These are phyloP conservation scores for Lentinula raphanica DNA, from an alignment of 768 basidiomycete species.

Conservation along the genomic window DNA sequence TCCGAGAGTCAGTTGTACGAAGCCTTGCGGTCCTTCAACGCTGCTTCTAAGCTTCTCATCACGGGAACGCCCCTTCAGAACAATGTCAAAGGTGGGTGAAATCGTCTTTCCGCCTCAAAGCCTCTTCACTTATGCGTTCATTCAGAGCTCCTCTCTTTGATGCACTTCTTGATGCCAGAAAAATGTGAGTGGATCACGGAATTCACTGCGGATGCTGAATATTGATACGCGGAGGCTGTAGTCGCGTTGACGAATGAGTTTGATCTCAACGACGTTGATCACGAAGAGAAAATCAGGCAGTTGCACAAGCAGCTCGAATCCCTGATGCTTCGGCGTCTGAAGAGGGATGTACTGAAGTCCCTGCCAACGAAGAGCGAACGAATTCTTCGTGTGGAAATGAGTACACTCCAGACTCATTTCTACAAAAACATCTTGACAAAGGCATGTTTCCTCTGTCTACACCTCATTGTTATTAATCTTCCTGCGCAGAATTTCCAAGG, in stretches of 20 bases:
- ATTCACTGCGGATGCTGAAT: background rate
- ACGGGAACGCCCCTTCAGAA: conserved; percentile 98
- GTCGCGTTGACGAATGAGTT: conserved; percentile 94
- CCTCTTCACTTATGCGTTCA: conserved; percentile 8
- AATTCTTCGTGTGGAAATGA: conserved; percentile 97
- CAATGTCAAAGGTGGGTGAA: conserved; percentile 84
- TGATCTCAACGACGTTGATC: conserved; percentile 88
- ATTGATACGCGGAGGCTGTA: conserved; percentile 24
- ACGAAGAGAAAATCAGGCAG: conserved; percentile 93
- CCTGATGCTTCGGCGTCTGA: conserved; percentile 91
- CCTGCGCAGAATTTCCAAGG: conserved; percentile 80
- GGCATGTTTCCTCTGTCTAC: conserved; percentile 32
- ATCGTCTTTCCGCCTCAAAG: conserved; percentile 1
- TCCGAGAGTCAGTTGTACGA: conserved; percentile 97
- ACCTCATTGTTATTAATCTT: conserved; percentile 5
- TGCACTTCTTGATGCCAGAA: conserved; percentile 99
- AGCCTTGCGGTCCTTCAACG: conserved; percentile 82
- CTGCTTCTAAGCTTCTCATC: conserved; percentile 91
- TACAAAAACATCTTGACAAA: conserved; percentile 98
- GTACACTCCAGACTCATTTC: conserved; percentile 91
- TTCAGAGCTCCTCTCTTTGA: conserved; percentile 86
- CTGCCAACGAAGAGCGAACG: conserved; percentile 98
- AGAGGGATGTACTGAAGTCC: conserved; percentile 93
- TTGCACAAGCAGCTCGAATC: conserved; percentile 89
- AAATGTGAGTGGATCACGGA: conserved; percentile 59